Evolutionary conservation across 345 rosid species (phyloP), one percentile per base, ranked within the genome.

Genomic region (Sisymbrium altissimum): DNA sequence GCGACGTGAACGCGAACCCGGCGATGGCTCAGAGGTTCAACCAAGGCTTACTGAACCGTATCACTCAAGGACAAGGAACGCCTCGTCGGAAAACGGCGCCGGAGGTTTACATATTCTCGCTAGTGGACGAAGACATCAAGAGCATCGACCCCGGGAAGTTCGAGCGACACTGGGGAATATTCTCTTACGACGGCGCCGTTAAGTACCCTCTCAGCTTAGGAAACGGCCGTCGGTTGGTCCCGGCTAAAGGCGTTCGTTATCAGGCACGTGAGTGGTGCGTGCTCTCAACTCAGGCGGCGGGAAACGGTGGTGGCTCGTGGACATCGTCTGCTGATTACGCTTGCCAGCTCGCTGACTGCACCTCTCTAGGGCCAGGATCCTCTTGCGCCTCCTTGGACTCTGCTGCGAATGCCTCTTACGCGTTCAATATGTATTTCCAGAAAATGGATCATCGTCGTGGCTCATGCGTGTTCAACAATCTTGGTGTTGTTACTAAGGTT

Each of bases 111-210:
- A 3, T 92, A 10, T 96, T 92, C 72, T 84, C 88, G 9, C 77
- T 94, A 9, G 74, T 89, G 3, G 99, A 96, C 59, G 99, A 96
- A 77, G 99, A 96, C 73, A 54, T 21, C 3, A 96, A 96, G 72
- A 90, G 98, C 74, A 46, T 85, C 33, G 78, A 74, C 1, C 98
- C 97, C 0, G 96, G 97, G 1, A 90, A 87, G 40, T 93, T 89
- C 53, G 92, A 89, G 66, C 41, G 95, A 21, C 97, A 91, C 6
- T 91, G 92, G 97, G 95, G 99, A 17, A 50, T 96, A 15, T 91
- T 88, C 84, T 66, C 84, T 68, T 87, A 39, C 15, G 95, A 91
- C 57, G 97, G 99, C 18, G 66, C 80, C 56, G 71, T 94, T 36
- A 92, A 96, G 79, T 91, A 89, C 38, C 50, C 72, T 0, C 41